phyloP scores from a whole-genome alignment of 2,329 filamentous ascomycete genomes.

The Xylaria sp. region DNA sequence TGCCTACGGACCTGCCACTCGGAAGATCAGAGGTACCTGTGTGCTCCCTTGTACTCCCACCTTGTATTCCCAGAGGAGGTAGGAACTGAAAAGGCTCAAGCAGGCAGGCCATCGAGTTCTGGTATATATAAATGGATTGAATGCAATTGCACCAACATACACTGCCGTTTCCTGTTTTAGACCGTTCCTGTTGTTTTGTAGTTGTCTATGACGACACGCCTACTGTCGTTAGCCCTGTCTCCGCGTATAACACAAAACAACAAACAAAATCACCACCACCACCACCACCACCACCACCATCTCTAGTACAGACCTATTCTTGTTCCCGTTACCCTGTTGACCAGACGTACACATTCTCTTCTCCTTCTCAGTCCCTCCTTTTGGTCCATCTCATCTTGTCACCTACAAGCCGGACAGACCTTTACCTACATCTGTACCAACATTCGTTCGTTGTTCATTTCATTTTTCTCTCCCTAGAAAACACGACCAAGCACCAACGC shows the following conservation, averaged over 20 bases:
- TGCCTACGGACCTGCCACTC: constrained; percentile 12
- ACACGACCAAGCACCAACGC: background rate
- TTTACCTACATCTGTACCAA: constrained; percentile 37
- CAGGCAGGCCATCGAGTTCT: background rate
- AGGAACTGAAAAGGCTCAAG: background rate
- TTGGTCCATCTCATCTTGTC: constrained; percentile 30
- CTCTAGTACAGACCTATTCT: constrained; percentile 10
- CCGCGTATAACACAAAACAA: constrained; percentile 20
- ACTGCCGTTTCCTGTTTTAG: constrained; percentile 19
- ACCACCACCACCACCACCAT: constrained; percentile 6
- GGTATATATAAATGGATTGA: constrained; percentile 15
- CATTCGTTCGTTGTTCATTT: constrained; percentile 23
- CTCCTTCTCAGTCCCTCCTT: constrained; percentile 40
- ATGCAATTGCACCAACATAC: constrained; percentile 10
- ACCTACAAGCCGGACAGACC: constrained; percentile 35
- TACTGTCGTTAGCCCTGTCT: constrained; percentile 27
- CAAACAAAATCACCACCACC: constrained; percentile 2
- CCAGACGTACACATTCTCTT: constrained; percentile 40
- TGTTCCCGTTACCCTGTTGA: constrained; percentile 32
- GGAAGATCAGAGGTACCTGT: constrained; percentile 1
- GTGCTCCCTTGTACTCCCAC: background rate
- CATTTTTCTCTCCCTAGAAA: constrained; percentile 6
- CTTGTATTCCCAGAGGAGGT: constrained; percentile 3
- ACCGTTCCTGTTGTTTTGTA: background rate
- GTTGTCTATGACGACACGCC: constrained; percentile 24